Evolutionary conservation across 495 filamentous ascomycete genomes (phyloP).

Genomic region (Penicillium silybi): DNA sequence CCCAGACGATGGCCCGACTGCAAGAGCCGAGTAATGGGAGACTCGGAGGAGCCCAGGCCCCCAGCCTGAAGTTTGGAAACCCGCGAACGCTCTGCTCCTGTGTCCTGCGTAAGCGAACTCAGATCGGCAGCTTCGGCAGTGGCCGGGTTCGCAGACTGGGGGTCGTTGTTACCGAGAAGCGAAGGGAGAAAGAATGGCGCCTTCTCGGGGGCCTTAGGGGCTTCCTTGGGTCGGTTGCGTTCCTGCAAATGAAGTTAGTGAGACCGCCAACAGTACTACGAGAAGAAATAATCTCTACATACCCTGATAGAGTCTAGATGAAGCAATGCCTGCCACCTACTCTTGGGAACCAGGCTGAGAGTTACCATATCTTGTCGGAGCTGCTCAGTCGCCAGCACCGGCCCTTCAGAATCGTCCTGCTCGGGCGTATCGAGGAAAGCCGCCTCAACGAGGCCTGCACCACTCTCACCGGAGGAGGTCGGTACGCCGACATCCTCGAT

Average conservation of each 20-base stretch:
- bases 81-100: slow-evolving; percentile 48
- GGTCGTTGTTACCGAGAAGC: slow-evolving; percentile 38
- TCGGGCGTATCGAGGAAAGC: slow-evolving; percentile 58
- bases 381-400: slow-evolving; percentile 60
- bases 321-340: slow-evolving; percentile 87
- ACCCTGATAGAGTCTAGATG: slow-evolving; percentile 84
- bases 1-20: slow-evolving; percentile 34
- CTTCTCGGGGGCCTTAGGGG: slow-evolving; percentile 87
- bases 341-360: slow-evolving; percentile 81
- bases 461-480: slow-evolving; percentile 79
- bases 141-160: slow-evolving; percentile 20
- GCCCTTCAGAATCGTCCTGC: slow-evolving; percentile 43
- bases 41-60: slow-evolving; percentile 27
- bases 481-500: slow-evolving; percentile 60
- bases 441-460: slow-evolving; percentile 63
- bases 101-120: slow-evolving; percentile 31
- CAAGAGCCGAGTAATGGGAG: slow-evolving; percentile 58
- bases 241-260: slow-evolving; percentile 34
- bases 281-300: slow-evolving; percentile 4
- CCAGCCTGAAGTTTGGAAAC: slow-evolving; percentile 44
- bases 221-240: slow-evolving; percentile 91
- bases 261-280: background rate
- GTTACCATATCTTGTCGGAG: slow-evolving; percentile 78
- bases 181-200: slow-evolving; percentile 95
- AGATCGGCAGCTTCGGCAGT: slow-evolving; percentile 32